These are phyloP conservation scores for Breynia disticha DNA, from an alignment of 441 rosid genomes.

Conservation along the genomic window DNA sequence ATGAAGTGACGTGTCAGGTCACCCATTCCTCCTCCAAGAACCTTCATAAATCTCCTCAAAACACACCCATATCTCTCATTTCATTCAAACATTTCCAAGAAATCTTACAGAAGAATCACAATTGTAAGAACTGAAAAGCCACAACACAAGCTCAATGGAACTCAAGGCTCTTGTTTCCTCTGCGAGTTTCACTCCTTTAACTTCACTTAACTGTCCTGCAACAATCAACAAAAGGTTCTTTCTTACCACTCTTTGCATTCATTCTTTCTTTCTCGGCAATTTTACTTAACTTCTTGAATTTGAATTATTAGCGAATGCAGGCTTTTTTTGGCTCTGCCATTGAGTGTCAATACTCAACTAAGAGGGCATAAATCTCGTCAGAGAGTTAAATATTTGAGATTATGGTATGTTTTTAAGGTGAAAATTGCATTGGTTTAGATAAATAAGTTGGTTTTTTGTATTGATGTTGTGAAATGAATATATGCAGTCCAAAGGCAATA, in stretches of 20 bases:
- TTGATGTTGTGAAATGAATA: too few species aligned
- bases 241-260: too few species aligned
- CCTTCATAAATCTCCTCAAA: background rate
- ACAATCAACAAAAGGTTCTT: slow-evolving; percentile 20
- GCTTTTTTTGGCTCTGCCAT: slow-evolving; percentile 7
- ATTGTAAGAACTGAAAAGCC: too few species aligned
- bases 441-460: too few species aligned
- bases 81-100: too few species aligned
- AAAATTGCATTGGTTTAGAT: too few species aligned
- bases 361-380: background rate
- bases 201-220: slow-evolving; percentile 19
- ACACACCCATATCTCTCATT: too few species aligned
- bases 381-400: slow-evolving; percentile 9
- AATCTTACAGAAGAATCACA: too few species aligned
- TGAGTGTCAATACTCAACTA: slow-evolving; percentile 6
- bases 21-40: slow-evolving; percentile 8
- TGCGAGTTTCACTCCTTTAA: slow-evolving; percentile 18
- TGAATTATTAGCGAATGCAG: slow-evolving; percentile 7
- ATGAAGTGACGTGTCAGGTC: slow-evolving; percentile 27
- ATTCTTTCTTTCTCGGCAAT: too few species aligned
- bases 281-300: too few species aligned
- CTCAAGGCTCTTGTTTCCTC: slow-evolving; percentile 21
- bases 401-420: slow-evolving; percentile 15
- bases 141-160: slow-evolving; percentile 27
- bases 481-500: too few species aligned